Base-by-base conservation (phyloP, 164 flowering plant genomes). In the Vitis rupestris region DNA sequence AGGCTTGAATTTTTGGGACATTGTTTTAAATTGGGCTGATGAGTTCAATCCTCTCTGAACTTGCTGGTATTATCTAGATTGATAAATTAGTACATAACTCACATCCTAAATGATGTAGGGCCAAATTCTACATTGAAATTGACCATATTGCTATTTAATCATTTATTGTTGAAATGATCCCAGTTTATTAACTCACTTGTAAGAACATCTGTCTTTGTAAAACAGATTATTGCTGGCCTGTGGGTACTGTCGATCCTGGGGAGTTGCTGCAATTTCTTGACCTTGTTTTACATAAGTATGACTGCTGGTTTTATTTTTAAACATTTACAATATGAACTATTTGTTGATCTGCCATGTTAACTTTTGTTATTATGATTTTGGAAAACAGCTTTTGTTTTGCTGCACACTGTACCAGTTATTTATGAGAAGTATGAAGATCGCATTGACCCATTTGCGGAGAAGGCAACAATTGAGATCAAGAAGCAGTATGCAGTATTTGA, bases 351-450 rank as follows among this genome's bases (percentile, higher is more conserved):
- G 5, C 10, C 9, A 3, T 23, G 27, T 61, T 65, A 3, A 37
- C 7, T 50, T 9, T 70, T 8, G 15, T 47, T 27, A 13, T 37
- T 58, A 10, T n/a, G 19, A 8, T 59, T 53, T 61, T 29, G 29
- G 14, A 19, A 65, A 73, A 74, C 90, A 89, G 93, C 66, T 15
- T 85, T 91, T 61, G 88, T 91, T n/a, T 59, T 86, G 79, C 78
- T 91, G 68, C 86, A 84, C 79, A 87, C 94, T 0, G 83, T 91
- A 54, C 97, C 97, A 6, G 84, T 89, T 16, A 58, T 88, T 15
- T 91, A 91, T 50, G 97, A 91, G 79, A 91, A 89, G 76, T 83
- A 85, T n/a, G 94, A 87, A 65, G 88, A 89, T 75, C 75, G 86
- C 75, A 68, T 91, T 29, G 97, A 91, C 62, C 70, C 87, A 4